phyloP scores from a whole-genome alignment of 164 flowering plant species.

The Nymphaea thermarum region DNA sequence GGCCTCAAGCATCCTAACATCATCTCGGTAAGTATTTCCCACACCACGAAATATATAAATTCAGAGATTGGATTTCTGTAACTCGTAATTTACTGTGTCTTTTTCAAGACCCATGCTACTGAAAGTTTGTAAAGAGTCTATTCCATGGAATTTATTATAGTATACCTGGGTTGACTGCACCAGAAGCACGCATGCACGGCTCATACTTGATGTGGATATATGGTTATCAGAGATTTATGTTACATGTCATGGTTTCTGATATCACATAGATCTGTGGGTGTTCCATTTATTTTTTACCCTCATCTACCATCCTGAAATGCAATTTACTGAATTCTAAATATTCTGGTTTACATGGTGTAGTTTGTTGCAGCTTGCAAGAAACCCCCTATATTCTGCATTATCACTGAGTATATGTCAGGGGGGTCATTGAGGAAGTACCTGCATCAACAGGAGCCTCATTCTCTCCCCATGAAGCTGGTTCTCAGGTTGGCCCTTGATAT shows the following conservation, averaged over 20 bases:
- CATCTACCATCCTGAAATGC: too few relatives aligned
- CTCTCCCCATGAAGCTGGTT: conserved; percentile 56
- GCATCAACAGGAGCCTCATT: conserved; percentile 87
- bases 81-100: neutral
- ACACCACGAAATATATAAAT: neutral
- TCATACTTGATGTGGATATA: too few relatives aligned
- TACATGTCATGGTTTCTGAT: too few relatives aligned
- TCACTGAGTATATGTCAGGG: conserved; percentile 85
- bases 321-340: neutral
- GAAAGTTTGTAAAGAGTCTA: too few relatives aligned
- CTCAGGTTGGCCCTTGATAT: conserved; percentile 73
- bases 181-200: too few relatives aligned
- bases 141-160: too few relatives aligned
- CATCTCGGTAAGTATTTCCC: conserved; percentile 46
- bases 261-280: too few relatives aligned
- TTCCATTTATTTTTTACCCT: too few relatives aligned
- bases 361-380: conserved; percentile 95
- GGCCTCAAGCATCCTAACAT: conserved; percentile 64
- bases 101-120: too few relatives aligned
- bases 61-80: neutral
- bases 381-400: conserved; percentile 93
- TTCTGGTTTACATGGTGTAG: conserved; percentile 24
- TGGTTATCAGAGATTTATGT: too few relatives aligned
- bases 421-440: conserved; percentile 73
- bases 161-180: too few relatives aligned